Conservation (phyloP, 306 rosid genomes). For the Begonia fuchsioides region DNA sequence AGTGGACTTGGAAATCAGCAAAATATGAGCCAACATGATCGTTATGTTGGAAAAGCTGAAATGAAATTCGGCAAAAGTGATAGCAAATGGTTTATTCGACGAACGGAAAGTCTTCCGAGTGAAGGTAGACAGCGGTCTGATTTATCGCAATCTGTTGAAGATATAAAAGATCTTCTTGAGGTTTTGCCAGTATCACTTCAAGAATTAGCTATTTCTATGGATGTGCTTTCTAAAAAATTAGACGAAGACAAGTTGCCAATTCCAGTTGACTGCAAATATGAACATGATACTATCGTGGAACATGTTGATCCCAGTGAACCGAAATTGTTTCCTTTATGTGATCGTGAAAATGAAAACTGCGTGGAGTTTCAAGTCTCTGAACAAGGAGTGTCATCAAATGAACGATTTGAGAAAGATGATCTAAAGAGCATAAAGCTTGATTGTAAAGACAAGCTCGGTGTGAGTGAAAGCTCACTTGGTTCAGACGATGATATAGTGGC, state of each 20-base stretch:
- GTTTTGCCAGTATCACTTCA: slow-evolving; percentile 32
- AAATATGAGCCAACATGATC: slow-evolving; percentile 20
- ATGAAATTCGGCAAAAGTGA: slow-evolving; percentile 24
- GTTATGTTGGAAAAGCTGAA: slow-evolving; percentile 15
- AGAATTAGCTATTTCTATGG: slow-evolving; percentile 38
- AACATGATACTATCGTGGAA: slow-evolving; percentile 26
- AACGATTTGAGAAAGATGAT: slow-evolving; percentile 23
- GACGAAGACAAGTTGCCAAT: slow-evolving; percentile 26
- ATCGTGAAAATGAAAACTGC: slow-evolving; percentile 19
- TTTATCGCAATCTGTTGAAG: slow-evolving; percentile 23
- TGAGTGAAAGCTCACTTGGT: slow-evolving; percentile 23
- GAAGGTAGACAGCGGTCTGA: slow-evolving; percentile 8
- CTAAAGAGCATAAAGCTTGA: slow-evolving; percentile 13
- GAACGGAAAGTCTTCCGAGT: slow-evolving; percentile 29
- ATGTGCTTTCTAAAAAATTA: slow-evolving; percentile 25
- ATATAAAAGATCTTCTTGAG: slow-evolving; percentile 66
- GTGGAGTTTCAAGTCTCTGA: slow-evolving; percentile 41
- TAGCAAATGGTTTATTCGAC: slow-evolving; percentile 28
- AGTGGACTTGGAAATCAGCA: slow-evolving; percentile 17
- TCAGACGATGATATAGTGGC: slow-evolving; percentile 65
- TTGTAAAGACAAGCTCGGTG: slow-evolving; percentile 13
- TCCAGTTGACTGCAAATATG: slow-evolving; percentile 19
- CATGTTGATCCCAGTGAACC: slow-evolving; percentile 20
- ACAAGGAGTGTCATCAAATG: slow-evolving; percentile 31
- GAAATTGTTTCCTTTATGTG: slow-evolving; percentile 12